Base-by-base conservation (phyloP, 148 eudicot genomes). In the Rheum nobile region DNA sequence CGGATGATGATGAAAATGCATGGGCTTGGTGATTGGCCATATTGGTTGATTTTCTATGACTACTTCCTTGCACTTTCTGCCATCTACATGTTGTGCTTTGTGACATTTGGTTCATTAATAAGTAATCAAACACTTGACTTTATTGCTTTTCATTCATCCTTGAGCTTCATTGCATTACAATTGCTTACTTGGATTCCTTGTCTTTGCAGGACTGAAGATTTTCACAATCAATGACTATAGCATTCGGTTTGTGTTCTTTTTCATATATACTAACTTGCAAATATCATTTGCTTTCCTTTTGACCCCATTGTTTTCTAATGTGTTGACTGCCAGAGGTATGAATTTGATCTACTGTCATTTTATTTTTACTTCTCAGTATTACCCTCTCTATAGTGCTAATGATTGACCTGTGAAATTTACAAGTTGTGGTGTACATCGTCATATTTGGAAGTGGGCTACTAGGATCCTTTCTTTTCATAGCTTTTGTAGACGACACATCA, bases 1-100 rank as follows among this genome's bases (percentile, higher is more conserved):
- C 84, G 99, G 84, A 90, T 95, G 74, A 92, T 95, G 99, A 95
- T 92, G 99, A 95, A 95, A 85, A 95, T 95, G 99, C 99, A 95
- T 74, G 99, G 99, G 32, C 99, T 95, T 65, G 96, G 94, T 46
- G 97, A 95, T 79, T 90, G 94, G 19, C 99, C 99, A 35, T 95
- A 95, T 80, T 88, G 96, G 97, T 80, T 88, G 79, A 91, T 95
- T 61, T 84, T 96, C 54, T 92, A 95, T 85, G 86, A 86, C 78
- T 95, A 91, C 79, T 92, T 91, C 81, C 88, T 95, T 75, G 80
- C 80, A 13, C 79, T 95, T 80, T 91, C 99, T 76, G 61, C 78
- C 4, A 31, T 86, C 75, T 95, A 91, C 83, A 90, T 92, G 96
- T 37, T 87, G 47, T 85, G 89, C 81, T 95, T 91, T 80, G 97